Conservation (phyloP, 495 filamentous ascomycete species). For the Neurospora sp. region DNA sequence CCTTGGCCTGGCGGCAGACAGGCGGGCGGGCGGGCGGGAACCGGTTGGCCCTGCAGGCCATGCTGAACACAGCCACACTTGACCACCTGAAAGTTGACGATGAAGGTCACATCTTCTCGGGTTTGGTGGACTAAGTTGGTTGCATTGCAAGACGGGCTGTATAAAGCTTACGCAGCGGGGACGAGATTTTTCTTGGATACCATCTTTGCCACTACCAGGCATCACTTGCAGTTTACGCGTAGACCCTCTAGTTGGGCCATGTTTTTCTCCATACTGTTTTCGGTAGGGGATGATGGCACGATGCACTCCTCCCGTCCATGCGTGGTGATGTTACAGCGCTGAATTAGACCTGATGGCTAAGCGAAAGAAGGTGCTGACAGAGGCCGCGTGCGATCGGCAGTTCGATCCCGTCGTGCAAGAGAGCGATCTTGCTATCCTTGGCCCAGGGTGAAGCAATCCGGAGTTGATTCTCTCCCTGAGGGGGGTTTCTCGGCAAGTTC, state of each 20-base stretch:
- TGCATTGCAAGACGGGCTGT: background rate
- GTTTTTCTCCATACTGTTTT: background rate
- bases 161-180: background rate
- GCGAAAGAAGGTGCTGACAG: background rate
- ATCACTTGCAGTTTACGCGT: background rate
- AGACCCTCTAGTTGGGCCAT: background rate
- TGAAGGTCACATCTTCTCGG: background rate
- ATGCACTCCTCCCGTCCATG: background rate
- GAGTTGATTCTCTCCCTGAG: background rate
- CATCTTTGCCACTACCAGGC: background rate
- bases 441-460: background rate
- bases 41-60: background rate
- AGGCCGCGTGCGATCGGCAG: background rate
- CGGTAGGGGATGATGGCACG: background rate
- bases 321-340: background rate
- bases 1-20: background rate
- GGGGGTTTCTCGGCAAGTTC: background rate
- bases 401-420: background rate
- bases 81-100: background rate
- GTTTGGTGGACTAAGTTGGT: background rate
- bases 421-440: background rate
- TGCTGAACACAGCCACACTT: background rate
- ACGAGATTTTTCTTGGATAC: background rate
- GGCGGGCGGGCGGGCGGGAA: background rate
- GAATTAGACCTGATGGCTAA: background rate